These are phyloP conservation scores for Pythium scleroteichum DNA, from an alignment of 352 stramenopile species.

Conservation along the genomic window DNA sequence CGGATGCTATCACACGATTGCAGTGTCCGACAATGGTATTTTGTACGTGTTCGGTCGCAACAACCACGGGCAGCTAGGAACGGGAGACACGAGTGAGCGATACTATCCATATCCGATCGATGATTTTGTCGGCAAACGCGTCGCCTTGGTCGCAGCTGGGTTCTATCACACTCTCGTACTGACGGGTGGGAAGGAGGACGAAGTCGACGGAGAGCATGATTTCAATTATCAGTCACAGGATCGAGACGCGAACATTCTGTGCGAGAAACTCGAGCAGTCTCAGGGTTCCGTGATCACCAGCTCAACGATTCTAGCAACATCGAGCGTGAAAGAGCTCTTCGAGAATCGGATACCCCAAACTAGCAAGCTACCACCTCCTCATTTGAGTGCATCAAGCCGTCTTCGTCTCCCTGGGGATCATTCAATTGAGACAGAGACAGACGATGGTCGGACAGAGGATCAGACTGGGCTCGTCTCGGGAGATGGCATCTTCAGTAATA, in stretches of 20 bases:
- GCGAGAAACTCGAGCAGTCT: background rate
- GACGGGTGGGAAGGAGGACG: constrained; percentile 71
- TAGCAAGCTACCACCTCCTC: background rate
- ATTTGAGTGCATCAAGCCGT: background rate
- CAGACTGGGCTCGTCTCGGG: background rate
- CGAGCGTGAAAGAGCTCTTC: background rate
- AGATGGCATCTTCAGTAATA: background rate
- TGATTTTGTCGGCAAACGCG: constrained; percentile 87
- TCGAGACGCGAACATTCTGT: background rate
- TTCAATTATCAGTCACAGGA: background rate
- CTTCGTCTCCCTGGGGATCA: constrained; percentile 9
- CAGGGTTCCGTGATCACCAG: background rate
- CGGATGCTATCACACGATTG: constrained; percentile 91
- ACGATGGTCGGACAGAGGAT: constrained; percentile 57
- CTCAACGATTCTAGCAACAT: constrained; percentile 1
- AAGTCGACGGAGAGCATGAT: constrained; percentile 31
- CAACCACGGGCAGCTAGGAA: constrained; percentile 93
- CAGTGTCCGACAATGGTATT: constrained; percentile 87
- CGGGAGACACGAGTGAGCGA: constrained; percentile 87
- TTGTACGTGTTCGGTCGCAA: constrained; percentile 94
- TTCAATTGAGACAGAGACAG: constrained; percentile 33
- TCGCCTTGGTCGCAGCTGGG: constrained; percentile 87
- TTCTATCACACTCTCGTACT: constrained; percentile 95
- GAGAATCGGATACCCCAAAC: no score
- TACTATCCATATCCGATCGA: constrained; percentile 86